phyloP scores from a whole-genome alignment of 352 stramenopile species.

The Peronospora destructor region DNA sequence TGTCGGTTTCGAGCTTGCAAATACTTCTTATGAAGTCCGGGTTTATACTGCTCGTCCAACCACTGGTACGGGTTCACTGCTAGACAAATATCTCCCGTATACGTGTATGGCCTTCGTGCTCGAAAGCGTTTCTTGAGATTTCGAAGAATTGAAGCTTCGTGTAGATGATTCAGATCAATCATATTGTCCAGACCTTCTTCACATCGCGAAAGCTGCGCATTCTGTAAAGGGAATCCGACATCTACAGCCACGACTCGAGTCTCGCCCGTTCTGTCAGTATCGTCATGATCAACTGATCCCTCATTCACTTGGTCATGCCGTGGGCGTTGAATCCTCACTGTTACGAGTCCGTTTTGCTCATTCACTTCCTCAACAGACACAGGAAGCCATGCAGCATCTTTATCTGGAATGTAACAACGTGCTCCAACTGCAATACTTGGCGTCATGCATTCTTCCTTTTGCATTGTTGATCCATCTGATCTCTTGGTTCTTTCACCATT shows the following conservation, averaged over 20 bases:
- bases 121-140: conserved; percentile 83
- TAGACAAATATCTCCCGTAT: conserved; percentile 94
- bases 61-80: conserved; percentile 94
- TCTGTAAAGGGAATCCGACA: conserved; percentile 56
- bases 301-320: conserved; percentile 27
- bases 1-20: conserved; percentile 33
- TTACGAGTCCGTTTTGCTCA: conserved; percentile 36
- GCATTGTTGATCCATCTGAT: conserved; percentile 2
- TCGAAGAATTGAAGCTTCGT: conserved; percentile 87
- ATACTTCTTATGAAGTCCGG: conserved; percentile 65
- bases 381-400: conserved; percentile 57
- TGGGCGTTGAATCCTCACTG: conserved; percentile 31
- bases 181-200: conserved; percentile 58
- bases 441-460: conserved; percentile 11
- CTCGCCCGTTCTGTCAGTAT: conserved; percentile 17
- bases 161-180: conserved; percentile 80
- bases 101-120: conserved; percentile 88
- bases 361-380: conserved; percentile 64
- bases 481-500: conserved; percentile 15
- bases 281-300: conserved; percentile 21
- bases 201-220: conserved; percentile 26
- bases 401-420: conserved; percentile 71
- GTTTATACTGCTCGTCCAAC: conserved; percentile 73
- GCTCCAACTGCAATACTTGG: conserved; percentile 47
- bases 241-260: conserved; percentile 33